Conservation (phyloP, 371 early-diverging fungal species). For the Rhizopus sp. region DNA sequence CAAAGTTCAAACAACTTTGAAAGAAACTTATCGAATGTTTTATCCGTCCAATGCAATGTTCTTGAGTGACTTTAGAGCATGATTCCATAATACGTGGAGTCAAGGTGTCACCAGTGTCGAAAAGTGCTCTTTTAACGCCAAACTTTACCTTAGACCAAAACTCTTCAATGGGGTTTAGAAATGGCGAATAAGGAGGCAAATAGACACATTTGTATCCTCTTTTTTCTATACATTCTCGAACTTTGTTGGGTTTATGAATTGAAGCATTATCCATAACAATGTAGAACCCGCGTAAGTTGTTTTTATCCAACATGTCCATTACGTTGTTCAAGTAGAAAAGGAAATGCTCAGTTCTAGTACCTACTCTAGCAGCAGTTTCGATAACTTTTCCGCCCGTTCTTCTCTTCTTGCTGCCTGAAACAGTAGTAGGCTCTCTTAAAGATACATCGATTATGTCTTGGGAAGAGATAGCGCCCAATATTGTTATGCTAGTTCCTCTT, state of each 20-base stretch:
- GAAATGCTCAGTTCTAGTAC: constrained; percentile 18
- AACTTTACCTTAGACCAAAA: constrained; percentile 14
- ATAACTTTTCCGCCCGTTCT: constrained; percentile 8
- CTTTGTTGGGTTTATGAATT: not conserved
- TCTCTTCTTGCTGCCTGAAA: constrained; percentile 3
- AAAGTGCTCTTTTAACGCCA: not conserved
- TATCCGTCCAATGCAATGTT: constrained; percentile 2
- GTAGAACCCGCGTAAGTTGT: constrained; percentile 7
- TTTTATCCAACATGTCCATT: constrained; percentile 14
- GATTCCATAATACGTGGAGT: constrained; percentile 5
- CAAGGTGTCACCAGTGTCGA: not conserved
- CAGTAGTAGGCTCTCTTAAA: constrained; percentile 5
- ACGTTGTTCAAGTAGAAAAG: constrained; percentile 6
- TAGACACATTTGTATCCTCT: constrained; percentile 13
- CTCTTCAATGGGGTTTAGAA: constrained; percentile 19
- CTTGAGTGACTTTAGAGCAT: not conserved
- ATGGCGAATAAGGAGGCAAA: constrained; percentile 19
- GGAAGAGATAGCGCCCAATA: constrained; percentile 8
- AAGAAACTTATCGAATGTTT: not conserved
- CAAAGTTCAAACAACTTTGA: not conserved
- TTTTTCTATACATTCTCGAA: not conserved
- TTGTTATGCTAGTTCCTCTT: not conserved
- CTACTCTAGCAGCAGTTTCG: constrained; percentile 12
- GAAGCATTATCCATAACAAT: constrained; percentile 15
- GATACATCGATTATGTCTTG: constrained; percentile 3